Conservation (phyloP, 768 basidiomycete species). For the Calocybe cyanea region DNA sequence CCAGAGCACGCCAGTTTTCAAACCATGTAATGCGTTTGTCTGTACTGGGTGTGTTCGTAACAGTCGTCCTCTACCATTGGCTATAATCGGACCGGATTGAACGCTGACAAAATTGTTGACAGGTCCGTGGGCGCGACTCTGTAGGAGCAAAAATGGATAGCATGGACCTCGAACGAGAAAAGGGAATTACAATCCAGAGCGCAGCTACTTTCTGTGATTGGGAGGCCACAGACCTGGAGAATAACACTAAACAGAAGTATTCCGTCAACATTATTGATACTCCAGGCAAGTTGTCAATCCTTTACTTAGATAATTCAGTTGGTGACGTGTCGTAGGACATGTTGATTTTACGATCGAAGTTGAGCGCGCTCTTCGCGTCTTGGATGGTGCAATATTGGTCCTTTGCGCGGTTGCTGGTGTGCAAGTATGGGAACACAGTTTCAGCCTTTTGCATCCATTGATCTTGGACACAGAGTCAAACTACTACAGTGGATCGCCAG, state of each 20-base stretch:
- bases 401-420: constrained; percentile 97
- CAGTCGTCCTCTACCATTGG: constrained; percentile 18
- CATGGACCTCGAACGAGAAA: constrained; percentile 98
- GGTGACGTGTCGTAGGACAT: constrained; percentile 59
- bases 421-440: constrained; percentile 45
- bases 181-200: constrained; percentile 98
- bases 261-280: constrained; percentile 99
- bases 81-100: constrained; percentile 8
- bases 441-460: background rate
- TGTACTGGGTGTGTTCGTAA: constrained; percentile 11
- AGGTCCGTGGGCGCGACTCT: constrained; percentile 91
- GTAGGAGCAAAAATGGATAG: constrained; percentile 99
- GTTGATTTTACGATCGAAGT: constrained; percentile 99
- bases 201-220: constrained; percentile 99
- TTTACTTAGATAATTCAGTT: background rate
- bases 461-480: constrained; percentile 69
- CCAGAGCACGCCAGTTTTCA: constrained; percentile 6
- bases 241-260: constrained; percentile 71
- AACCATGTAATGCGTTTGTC: background rate
- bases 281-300: constrained; percentile 54
- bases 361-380: constrained; percentile 90
- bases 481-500: constrained; percentile 97
- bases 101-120: constrained; percentile 9
- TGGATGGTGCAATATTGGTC: constrained; percentile 96
- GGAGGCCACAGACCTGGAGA: constrained; percentile 63